phyloP scores from a whole-genome alignment of 306 rosid species.

The Prunus kanzakura region DNA sequence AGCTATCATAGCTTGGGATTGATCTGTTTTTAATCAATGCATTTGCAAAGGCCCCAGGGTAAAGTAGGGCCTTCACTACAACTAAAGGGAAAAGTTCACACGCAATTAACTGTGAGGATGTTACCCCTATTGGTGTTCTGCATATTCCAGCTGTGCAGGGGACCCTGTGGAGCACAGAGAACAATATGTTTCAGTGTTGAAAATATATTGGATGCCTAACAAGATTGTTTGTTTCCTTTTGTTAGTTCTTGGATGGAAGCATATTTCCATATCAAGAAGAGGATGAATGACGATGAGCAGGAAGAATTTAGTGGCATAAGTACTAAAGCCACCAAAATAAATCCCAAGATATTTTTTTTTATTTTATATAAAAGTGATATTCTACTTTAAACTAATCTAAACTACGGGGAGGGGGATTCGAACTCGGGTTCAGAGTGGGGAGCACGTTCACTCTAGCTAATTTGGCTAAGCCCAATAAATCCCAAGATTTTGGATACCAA shows the following conservation, averaged over 20 bases:
- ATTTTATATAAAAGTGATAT: too few species aligned
- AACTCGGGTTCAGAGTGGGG: too few species aligned
- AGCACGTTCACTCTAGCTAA: too few species aligned
- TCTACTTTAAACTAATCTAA: too few species aligned
- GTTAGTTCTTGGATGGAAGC: too few species aligned
- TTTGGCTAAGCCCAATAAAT: background rate
- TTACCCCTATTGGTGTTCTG: slow-evolving; percentile 65
- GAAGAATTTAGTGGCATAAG: background rate
- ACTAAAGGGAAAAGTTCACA: slow-evolving; percentile 45
- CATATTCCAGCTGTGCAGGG: slow-evolving; percentile 64
- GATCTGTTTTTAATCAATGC: slow-evolving; percentile 36
- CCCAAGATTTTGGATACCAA: background rate
- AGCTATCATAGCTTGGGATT: slow-evolving; percentile 39
- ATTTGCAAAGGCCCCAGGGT: slow-evolving; percentile 70
- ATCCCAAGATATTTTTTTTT: background rate
- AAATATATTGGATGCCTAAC: background rate
- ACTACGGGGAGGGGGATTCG: too few species aligned
- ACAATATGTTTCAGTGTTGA: background rate
- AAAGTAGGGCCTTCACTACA: slow-evolving; percentile 58
- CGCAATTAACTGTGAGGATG: slow-evolving; percentile 66
- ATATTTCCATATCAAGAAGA: too few species aligned
- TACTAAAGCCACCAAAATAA: background rate
- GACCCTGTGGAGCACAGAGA: slow-evolving; percentile 37
- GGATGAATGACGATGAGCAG: too few species aligned
- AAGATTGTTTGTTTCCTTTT: background rate